Evolutionary conservation across 805 yeast species (phyloP).

Genomic region (Ogataea zsoltii): DNA sequence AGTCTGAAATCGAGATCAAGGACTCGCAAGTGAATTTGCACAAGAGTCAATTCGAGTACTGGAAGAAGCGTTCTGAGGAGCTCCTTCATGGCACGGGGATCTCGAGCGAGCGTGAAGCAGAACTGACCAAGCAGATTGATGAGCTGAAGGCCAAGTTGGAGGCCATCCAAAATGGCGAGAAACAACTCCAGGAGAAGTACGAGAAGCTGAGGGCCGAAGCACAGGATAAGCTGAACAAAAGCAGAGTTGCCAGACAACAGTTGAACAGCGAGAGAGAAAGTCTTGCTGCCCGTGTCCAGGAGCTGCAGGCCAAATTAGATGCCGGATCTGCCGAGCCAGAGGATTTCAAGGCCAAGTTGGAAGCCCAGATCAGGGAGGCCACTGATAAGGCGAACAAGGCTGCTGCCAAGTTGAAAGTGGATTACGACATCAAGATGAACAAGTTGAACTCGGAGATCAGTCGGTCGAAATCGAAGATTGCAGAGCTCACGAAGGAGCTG

Average conservation of each 20-base stretch:
- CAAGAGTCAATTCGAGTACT: constrained; percentile 56
- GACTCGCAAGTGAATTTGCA: constrained; percentile 48
- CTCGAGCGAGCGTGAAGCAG: constrained; percentile 19
- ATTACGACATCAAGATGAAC: constrained; percentile 17
- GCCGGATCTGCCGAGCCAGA: background rate
- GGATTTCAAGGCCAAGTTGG: constrained; percentile 2
- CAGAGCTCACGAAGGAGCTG: constrained; percentile 12
- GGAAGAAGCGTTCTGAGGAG: constrained; percentile 55
- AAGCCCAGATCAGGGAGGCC: constrained; percentile 3
- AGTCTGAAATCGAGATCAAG: constrained; percentile 42
- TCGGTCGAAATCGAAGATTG: constrained; percentile 17
- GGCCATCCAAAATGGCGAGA: constrained; percentile 17
- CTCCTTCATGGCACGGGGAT: constrained; percentile 34
- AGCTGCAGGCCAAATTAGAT: constrained; percentile 16
- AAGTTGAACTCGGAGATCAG: constrained; percentile 19
- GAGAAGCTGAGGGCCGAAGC: constrained; percentile 34
- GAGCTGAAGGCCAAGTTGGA: constrained; percentile 16
- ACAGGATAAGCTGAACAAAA: constrained; percentile 32
- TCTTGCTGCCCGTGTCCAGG: constrained; percentile 14
- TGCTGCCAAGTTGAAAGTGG: constrained; percentile 14
- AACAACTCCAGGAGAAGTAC: constrained; percentile 23
- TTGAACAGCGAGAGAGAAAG: constrained; percentile 19
- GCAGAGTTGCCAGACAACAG: constrained; percentile 26
- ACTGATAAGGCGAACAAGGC: constrained; percentile 10
- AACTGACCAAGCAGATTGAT: constrained; percentile 27